These are phyloP conservation scores for Trichoderma pleuroti DNA, from an alignment of 2,329 filamentous ascomycete genomes.

Conservation along the genomic window DNA sequence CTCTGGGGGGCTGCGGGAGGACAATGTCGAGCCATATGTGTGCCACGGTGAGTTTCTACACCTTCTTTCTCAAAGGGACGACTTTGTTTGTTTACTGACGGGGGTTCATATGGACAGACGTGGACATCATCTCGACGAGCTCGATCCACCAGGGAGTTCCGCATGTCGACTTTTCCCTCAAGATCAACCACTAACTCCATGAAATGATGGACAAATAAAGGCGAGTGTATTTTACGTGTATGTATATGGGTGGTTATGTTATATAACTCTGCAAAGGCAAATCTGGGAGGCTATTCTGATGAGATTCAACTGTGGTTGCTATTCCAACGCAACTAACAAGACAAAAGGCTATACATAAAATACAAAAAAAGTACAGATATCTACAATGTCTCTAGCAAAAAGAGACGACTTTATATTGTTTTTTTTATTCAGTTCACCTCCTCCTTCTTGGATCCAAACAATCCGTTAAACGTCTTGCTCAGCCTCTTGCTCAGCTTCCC, in stretches of 20 bases:
- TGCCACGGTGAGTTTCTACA: slow-evolving; percentile 55
- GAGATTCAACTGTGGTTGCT: neutral
- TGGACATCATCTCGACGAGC: slow-evolving; percentile 94
- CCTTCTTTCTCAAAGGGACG: neutral
- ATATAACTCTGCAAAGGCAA: neutral
- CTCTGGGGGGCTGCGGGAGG: slow-evolving; percentile 80
- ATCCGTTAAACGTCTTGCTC: neutral
- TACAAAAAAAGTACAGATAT: neutral
- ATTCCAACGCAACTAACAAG: neutral
- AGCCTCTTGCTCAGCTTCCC: slow-evolving; percentile 10
- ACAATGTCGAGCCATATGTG: slow-evolving; percentile 81
- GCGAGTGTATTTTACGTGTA: slow-evolving; percentile 9
- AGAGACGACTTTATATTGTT: neutral
- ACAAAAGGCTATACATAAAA: slow-evolving; percentile 10
- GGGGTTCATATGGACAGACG: slow-evolving; percentile 50
- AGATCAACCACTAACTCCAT: slow-evolving; percentile 53
- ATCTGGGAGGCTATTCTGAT: neutral
- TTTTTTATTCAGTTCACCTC: neutral
- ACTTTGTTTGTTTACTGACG: neutral
- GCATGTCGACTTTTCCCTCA: slow-evolving; percentile 93
- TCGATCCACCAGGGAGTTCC: slow-evolving; percentile 94
- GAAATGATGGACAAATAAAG: neutral
- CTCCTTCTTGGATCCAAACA: slow-evolving; percentile 8
- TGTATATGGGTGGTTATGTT: neutral
- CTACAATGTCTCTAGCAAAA: neutral